Evolutionary conservation across 805 yeast species (phyloP), one percentile per base, ranked within the genome.

Genomic region (Saturnispora kantuleensis): DNA sequence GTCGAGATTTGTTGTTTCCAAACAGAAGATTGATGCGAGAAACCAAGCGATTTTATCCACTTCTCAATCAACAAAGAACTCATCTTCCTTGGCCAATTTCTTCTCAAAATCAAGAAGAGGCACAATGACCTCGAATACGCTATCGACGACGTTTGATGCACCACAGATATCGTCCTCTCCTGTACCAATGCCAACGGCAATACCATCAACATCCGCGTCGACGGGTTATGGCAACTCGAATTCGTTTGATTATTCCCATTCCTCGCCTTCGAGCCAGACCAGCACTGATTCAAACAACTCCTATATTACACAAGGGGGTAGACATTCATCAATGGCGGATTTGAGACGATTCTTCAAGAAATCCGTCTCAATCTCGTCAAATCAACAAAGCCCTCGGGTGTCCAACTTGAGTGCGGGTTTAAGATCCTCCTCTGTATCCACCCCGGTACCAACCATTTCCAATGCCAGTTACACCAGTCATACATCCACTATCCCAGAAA

Each of bases 281-380:
- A 57, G 62, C 38, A 28, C 47, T 10, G 65, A 60, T 31, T 54
- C 59, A 43, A 10, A 34, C 44, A 32, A 52, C 10, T 50, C 50
- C 10, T 48, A 72, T 2, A 29, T 12, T 15, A 29, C 16, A 15
- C 28, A 21, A n/a, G 63, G 73, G 10, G 67, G 83, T 2, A 72
- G 83, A 49, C 89, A 83, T 60, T 79, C 84, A 38, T 82, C 89
- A 7, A 82, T 84, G 81, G 88, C 84, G 13, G 84, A 83, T 58
- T 62, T 84, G 55, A 79, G 83, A 56, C 67, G 87, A 40, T 83
- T 84, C 55, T 84, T 84, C 67, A 81, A 77, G 49, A 71, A 73
- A 45, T 57, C 68, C 8, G 52, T 54, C 4, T 38, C 59, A 4
- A 39, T 50, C 3, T 54, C 56, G 10, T 42, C 52, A 12, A 49